These are phyloP conservation scores for Pythium phragmiticola DNA, from an alignment of 352 stramenopile genomes.

Conservation along the genomic window DNA sequence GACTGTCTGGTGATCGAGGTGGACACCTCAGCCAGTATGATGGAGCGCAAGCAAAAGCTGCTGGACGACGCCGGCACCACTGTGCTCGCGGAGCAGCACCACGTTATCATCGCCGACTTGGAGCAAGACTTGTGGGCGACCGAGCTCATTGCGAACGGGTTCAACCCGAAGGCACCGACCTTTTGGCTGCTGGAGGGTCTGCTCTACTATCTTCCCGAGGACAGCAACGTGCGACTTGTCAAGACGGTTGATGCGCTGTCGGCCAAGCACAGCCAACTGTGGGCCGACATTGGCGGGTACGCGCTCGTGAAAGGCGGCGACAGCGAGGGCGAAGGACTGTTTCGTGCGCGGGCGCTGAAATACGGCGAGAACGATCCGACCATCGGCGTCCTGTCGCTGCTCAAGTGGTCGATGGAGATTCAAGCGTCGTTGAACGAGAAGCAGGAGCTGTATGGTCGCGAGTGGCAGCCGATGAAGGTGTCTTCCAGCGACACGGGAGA, in stretches of 20 bases:
- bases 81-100: constrained; percentile 36
- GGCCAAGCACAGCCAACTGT: constrained; percentile 43
- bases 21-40: constrained; percentile 40
- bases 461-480: constrained; percentile 30
- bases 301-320: constrained; percentile 17
- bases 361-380: constrained; percentile 50
- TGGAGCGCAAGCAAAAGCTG: constrained; percentile 44
- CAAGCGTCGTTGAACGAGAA: constrained; percentile 26
- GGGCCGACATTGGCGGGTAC: constrained; percentile 40
- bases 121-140: constrained; percentile 50
- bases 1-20: constrained; percentile 51
- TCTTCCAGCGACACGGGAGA: neutral
- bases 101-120: constrained; percentile 49
- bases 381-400: constrained; percentile 41
- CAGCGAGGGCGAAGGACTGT: constrained; percentile 23
- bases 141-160: constrained; percentile 35
- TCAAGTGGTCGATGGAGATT: constrained; percentile 47
- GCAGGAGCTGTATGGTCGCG: constrained; percentile 38
- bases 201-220: constrained; percentile 42
- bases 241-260: constrained; percentile 56
- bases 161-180: constrained; percentile 43
- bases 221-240: constrained; percentile 43
- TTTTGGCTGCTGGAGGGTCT: constrained; percentile 59
- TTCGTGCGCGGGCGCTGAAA: constrained; percentile 33
- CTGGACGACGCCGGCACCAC: constrained; percentile 29